Evolutionary conservation across 306 rosid genomes (phyloP).

Genomic region (Lathyrus sativus): DNA sequence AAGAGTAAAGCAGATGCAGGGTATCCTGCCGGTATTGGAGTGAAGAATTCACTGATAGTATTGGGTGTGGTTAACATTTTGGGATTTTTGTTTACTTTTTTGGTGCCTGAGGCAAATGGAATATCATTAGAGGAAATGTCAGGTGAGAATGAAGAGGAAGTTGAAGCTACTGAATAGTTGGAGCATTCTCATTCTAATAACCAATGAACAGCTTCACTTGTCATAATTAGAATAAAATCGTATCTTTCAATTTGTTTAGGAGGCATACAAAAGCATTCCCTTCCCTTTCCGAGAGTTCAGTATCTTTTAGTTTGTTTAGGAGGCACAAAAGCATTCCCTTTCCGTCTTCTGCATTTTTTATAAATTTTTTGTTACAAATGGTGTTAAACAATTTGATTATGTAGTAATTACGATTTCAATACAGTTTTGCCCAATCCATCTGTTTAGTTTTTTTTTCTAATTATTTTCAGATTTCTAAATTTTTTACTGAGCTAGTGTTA

Average conservation of each 20-base stretch:
- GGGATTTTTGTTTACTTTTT: conserved; percentile 64
- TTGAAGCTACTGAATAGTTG: conserved; percentile 21
- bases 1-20: conserved; percentile 72
- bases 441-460: neutral
- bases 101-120: conserved; percentile 85
- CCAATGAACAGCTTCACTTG: conserved; percentile 53
- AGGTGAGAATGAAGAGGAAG: conserved; percentile 74
- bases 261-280: neutral
- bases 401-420: neutral
- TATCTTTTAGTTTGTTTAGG: neutral
- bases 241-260: conserved; percentile 1
- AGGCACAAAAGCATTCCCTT: conserved; percentile 11
- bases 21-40: conserved; percentile 78
- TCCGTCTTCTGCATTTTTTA: neutral
- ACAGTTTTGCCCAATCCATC: neutral
- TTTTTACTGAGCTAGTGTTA: neutral
- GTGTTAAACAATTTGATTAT: conserved; percentile 7
- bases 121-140: conserved; percentile 83
- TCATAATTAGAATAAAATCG: conserved; percentile 27
- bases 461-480: neutral
- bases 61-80: conserved; percentile 59
- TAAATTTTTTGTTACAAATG: conserved; percentile 1
- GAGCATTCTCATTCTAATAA: conserved; percentile 35
- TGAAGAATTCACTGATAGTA: conserved; percentile 55
- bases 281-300: neutral